Evolutionary conservation across 805 yeast genomes (phyloP), one percentile per base, ranked within the genome.

Genomic region (Zygosaccharomyces rouxii): DNA sequence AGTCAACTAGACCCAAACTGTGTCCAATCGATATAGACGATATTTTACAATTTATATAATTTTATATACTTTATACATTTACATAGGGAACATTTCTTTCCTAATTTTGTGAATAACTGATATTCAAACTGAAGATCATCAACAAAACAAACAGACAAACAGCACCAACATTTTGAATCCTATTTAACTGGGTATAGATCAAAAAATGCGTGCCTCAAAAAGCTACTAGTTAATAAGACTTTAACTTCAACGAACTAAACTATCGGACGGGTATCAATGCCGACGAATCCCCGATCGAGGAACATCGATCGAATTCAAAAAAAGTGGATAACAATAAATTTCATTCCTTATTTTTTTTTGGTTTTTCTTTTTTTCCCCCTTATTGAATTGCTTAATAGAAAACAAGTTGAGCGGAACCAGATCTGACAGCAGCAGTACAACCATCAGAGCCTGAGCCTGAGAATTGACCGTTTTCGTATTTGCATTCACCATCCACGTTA

Each of bases 381-480:
- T 11, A 25, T 11, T 11, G 28, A 11, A 2, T 11, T 25, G 23
- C 9, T 41, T 22, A 41, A 62, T 88, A 89, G 55, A 89, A 76
- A 47, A 89, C 96, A 68, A 85, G 86, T 68, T 85, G 76, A 54
- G 95, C 97, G 55, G 72, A 73, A 69, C 99, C 98, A 28, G 75
- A 68, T 50, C 89, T 80, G 55, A 92, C 95, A 57, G 95, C 83
- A 56, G 85, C 96, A 47, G 98, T 92, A 80, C 98, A 92, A 59
- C 98, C 98, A 60, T 82, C 89, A 39, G 83, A 53, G 56, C 89
- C 88, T 53, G 69, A 70, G 46, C 68, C 67, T 51, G 55, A 42
- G 58, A 48, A 62, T 16, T 35, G 86, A 59, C 98, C 98, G 64
- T 86, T 73, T 64, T 78, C 86, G 75, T 90, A 92, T 46, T 69